Evolutionary conservation across 2,329 filamentous ascomycete species (phyloP), one percentile per base, ranked within the genome.

Genomic region (Rachicladosporium sp.): DNA sequence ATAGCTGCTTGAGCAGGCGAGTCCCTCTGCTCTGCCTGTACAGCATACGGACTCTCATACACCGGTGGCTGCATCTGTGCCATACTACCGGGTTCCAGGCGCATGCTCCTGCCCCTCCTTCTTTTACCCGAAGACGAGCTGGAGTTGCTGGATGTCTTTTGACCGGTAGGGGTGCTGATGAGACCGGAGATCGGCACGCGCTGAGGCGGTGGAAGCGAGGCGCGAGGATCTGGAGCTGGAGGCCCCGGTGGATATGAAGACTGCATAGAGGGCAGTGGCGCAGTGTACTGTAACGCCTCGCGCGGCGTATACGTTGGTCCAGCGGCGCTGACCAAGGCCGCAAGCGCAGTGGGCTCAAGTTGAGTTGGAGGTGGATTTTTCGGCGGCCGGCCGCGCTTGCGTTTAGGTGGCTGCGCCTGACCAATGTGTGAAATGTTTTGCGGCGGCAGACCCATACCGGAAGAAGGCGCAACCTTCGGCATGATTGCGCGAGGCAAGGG

Each of bases 361-460:
- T 63, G 64, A 39, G 61, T 60, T 41, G 66, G 59, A 31, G 62
- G 59, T 47, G 68, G 64, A 40, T 62, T 65, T 44, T 68, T 69
- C 3, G 66, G 67, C 6, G 66, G 66, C 40, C 66, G 56, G 23
- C 66, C 66, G 38, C 66, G 59, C 50, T 67, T 68, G 47, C 67
- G 65, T 47, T 67, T 68, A 44, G 53, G 33, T 57, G 44, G 34
- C 9, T 40, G 38, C 32, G 33, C 35, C 10, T 27, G 23, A 8
- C 23, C 23, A 8, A 27, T 27, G 5, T 27, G 23, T 27, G 23
- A 27, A 7, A 8, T 7, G 7, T 6, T 27, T 27, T 27, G 23
- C 23, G 23, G 23, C 23, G 6, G 23, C 7, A 27, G 23, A 27
- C 23, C 23, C 23, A 27, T 27, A 27, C 23, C 23, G 23, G 23